These are phyloP conservation scores for Lolium multiflorum DNA, from an alignment of 176 grass and related monocot genomes.

Conservation along the genomic window DNA sequence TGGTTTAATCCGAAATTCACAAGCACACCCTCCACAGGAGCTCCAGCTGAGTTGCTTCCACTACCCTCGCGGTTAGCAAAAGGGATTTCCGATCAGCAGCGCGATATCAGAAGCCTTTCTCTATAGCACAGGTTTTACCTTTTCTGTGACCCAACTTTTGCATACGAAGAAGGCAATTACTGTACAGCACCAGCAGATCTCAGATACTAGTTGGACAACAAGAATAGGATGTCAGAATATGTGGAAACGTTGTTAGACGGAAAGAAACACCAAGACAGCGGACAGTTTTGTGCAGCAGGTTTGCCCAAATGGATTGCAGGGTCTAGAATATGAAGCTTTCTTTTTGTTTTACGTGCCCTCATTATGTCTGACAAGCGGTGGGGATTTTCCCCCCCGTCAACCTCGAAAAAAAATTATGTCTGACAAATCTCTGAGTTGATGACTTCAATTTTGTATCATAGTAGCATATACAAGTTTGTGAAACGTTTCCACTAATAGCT, in stretches of 20 bases:
- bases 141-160: background rate
- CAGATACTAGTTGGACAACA: background rate
- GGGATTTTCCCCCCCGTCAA: too few relatives aligned
- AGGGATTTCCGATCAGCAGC: slow-evolving; percentile 83
- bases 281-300: background rate
- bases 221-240: background rate
- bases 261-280: background rate
- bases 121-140: slow-evolving; percentile 20
- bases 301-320: background rate
- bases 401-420: too few relatives aligned
- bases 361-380: background rate
- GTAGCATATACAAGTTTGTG: background rate
- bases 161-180: background rate
- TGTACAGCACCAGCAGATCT: slow-evolving; percentile 11
- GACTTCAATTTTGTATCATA: background rate
- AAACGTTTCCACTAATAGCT: background rate
- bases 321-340: slow-evolving; percentile 2
- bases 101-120: slow-evolving; percentile 72
- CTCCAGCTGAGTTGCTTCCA: slow-evolving; percentile 62
- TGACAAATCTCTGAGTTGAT: background rate
- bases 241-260: background rate
- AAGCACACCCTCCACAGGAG: slow-evolving; percentile 46
- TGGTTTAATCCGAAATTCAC: slow-evolving; percentile 88
- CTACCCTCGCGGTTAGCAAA: slow-evolving; percentile 62
- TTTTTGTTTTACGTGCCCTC: background rate